Evolutionary conservation across 352 stramenopile genomes (phyloP).

Genomic region (Globisporangium acanthophoron): DNA sequence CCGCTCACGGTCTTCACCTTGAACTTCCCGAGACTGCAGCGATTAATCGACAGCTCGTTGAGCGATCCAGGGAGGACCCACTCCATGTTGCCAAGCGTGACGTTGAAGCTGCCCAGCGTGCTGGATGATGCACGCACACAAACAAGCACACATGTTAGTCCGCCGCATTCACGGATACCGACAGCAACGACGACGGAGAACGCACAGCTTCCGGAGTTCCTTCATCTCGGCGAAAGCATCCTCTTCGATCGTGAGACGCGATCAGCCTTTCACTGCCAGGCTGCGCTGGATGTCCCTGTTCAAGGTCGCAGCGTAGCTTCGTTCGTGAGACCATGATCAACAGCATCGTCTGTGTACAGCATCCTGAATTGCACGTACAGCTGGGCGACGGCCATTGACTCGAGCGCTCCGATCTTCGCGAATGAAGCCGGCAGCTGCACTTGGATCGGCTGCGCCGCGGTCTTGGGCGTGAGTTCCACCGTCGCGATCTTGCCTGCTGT

Average conservation of each 20-base stretch:
- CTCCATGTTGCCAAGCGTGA: not conserved
- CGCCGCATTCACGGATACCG: not conserved
- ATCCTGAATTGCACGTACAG: not conserved
- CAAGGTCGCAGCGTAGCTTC: not conserved
- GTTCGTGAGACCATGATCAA: not conserved
- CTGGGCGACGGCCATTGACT: not conserved
- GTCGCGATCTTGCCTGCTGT: not conserved
- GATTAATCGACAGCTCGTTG: constrained; percentile 1
- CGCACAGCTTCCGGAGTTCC: constrained; percentile 4
- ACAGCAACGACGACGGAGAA: not conserved
- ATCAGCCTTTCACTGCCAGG: not conserved
- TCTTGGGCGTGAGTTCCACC: not conserved
- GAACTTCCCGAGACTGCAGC: not conserved
- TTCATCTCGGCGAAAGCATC: constrained; percentile 1
- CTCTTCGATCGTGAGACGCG: not conserved
- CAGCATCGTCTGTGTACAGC: no score
- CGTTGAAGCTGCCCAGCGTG: constrained; percentile 1
- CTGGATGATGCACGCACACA: not conserved
- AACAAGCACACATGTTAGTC: not conserved
- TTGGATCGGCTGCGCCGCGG: not conserved
- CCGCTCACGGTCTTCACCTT: constrained; percentile 1
- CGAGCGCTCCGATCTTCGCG: not conserved
- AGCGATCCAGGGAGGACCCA: constrained; percentile 5
- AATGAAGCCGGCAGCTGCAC: not conserved
- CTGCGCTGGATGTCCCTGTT: constrained; percentile 1